A percentile compares a stretch with the other conserved stretches of the same genome.
These are phyloP conservation scores for Pterocarpus santalinus DNA, from an alignment of 306 rosid species.

Conservation along the genomic window DNA sequence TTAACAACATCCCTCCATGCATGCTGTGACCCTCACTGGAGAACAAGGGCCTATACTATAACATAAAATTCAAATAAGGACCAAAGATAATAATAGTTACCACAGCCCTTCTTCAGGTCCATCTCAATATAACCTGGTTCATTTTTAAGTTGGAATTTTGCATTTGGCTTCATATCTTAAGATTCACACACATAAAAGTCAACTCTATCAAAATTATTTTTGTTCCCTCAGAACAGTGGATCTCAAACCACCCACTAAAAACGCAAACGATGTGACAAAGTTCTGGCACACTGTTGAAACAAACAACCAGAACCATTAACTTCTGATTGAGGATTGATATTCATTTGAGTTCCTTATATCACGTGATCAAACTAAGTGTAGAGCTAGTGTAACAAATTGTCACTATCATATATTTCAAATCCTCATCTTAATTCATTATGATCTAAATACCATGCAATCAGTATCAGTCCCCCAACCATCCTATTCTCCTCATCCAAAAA, in stretches of 20 bases:
- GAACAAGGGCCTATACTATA: not conserved
- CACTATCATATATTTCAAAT: not conserved
- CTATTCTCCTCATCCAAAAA: not conserved
- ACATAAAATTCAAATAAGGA: not conserved
- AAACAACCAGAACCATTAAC: not conserved
- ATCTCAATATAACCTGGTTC: not conserved
- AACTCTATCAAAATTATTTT: too few species aligned
- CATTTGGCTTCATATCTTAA: not conserved
- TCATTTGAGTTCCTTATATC: not conserved
- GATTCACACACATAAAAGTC: not conserved
- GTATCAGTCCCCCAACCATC: not conserved
- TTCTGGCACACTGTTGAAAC: too few species aligned
- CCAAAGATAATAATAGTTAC: not conserved
- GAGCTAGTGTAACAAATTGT: not conserved
- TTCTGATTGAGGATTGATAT: not conserved
- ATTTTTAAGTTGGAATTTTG: not conserved
- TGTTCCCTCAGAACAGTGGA: too few species aligned
- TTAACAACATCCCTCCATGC: not conserved
- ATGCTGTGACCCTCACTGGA: not conserved
- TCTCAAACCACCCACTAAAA: too few species aligned
- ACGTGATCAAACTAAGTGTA: not conserved
- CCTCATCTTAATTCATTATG: conserved; percentile 12
- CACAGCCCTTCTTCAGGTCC: conserved; percentile 11
- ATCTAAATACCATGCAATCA: not conserved
- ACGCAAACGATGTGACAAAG: too few species aligned